Evolutionary conservation across 129 eudicot genomes (phyloP), one percentile per base, ranked within the genome.

Genomic region (Escallonia rubra): DNA sequence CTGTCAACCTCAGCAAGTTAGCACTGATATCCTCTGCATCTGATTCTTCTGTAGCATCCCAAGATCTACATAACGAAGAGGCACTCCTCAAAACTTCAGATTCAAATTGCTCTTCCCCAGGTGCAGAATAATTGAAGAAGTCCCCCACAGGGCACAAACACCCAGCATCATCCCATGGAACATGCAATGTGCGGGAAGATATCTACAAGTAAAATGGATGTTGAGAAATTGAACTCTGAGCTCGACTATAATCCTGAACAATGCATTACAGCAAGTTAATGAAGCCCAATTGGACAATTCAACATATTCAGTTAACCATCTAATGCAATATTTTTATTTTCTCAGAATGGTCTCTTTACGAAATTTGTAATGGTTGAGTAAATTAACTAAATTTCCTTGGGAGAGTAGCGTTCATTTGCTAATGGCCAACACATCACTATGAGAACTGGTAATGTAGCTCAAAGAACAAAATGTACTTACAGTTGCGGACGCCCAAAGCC

Each of bases 401-500:
- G 34, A 54, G 14, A 13, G 3, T 34, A 52, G 57, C 57, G 12
- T 12, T 52, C 13, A 52, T 52, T 9, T 52, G 14, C 12, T 2
- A 46, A 46, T 46, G 50, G 10, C 50, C 50, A 5, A 23, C 34
- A 1, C 34, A 9, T 5, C 2, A 9, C n/a, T 52, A n/a, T 54
- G 59, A 11, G 59, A 54, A 54, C 7, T 54, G 0, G 34, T 13
- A 54, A 54, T 54, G 14, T 54, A 11, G 15, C 43, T 10, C 15
- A 56, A 63, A 58, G 8, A 39, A 51, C 23, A 50, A 50, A n/a
- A 44, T 11, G 65, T 44, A 64, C 93, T 85, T 85, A 94, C 99
- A 48, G 97, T 86, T 72, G 90, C 90, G 67, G 93, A 82, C 65
- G 99, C 97, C 99, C 99, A 94, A 5, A 89, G 84, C 99, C 99